These are phyloP conservation scores for Pichia sp. DNA, from an alignment of 1,139 yeast species.

Conservation along the genomic window DNA sequence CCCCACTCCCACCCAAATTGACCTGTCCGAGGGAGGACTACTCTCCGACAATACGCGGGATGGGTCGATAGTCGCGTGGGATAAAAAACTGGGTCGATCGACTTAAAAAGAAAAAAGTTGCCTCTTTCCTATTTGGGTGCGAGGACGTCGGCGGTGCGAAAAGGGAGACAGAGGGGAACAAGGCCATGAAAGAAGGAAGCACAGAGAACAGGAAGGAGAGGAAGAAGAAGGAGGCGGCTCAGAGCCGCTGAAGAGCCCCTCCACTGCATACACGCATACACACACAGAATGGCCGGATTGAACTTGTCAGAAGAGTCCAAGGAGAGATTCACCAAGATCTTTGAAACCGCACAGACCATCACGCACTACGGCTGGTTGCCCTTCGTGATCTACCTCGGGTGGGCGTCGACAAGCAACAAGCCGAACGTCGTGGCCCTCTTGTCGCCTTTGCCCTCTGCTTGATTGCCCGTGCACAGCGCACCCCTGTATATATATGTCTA, in stretches of 20 bases:
- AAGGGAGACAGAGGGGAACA: not conserved
- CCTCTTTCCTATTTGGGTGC: too few relatives aligned
- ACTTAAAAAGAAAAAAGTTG: not conserved
- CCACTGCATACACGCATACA: not conserved
- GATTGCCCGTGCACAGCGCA: not conserved
- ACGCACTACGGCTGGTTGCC: conserved; percentile 98
- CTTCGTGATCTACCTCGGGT: conserved; percentile 86
- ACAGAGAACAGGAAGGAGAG: not conserved
- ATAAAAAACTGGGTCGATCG: conserved; percentile 4
- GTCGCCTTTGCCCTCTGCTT: conserved; percentile 32
- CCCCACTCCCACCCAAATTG: too few relatives aligned
- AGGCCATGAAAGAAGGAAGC: too few relatives aligned
- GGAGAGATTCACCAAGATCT: conserved; percentile 82
- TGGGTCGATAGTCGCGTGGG: not conserved
- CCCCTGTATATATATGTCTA: conserved; percentile 8
- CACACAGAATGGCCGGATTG: conserved; percentile 28
- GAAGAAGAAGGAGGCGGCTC: not conserved
- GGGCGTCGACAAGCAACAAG: conserved; percentile 80
- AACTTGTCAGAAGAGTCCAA: conserved; percentile 64
- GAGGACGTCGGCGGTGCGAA: not conserved
- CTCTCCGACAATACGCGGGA: not conserved
- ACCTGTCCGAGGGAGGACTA: not conserved
- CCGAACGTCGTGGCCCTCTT: conserved; percentile 66
- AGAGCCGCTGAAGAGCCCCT: not conserved
- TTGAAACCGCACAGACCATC: conserved; percentile 79